Percentiles rank a stretch among this genome's conserved stretches.
Evolutionary conservation across 805 yeast species (phyloP).

Genomic region (Hanseniaspora pseudoguilliermondii): DNA sequence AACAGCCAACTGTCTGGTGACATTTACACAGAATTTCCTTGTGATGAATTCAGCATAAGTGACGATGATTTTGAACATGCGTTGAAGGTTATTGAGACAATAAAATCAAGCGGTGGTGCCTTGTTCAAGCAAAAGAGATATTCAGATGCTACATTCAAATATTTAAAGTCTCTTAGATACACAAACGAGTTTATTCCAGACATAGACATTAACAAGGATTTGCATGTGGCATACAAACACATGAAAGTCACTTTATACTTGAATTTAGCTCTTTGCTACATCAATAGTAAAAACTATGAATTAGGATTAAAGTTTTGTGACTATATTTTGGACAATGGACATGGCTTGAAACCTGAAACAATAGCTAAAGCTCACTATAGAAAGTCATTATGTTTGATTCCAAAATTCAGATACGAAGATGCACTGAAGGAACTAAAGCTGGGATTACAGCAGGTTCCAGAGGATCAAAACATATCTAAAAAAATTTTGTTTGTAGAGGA

Average conservation of each 20-base stretch:
- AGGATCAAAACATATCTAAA: constrained; percentile 37
- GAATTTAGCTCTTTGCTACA: constrained; percentile 46
- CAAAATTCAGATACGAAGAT: constrained; percentile 35
- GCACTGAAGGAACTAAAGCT: constrained; percentile 37
- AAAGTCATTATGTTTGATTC: constrained; percentile 36
- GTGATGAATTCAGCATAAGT: constrained; percentile 50
- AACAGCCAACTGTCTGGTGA: constrained; percentile 55
- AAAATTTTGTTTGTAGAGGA: constrained; percentile 35
- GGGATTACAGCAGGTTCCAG: constrained; percentile 35
- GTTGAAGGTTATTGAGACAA: constrained; percentile 37
- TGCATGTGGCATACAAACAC: constrained; percentile 36
- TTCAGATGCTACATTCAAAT: constrained; percentile 47
- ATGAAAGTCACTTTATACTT: constrained; percentile 32
- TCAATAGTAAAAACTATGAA: constrained; percentile 38
- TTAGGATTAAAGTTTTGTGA: constrained; percentile 42
- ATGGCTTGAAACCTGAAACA: constrained; percentile 25
- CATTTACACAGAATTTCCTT: constrained; percentile 63
- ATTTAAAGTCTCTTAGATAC: constrained; percentile 52
- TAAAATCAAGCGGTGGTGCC: constrained; percentile 56
- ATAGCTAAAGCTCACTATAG: constrained; percentile 48
- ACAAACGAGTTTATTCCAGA: constrained; percentile 65
- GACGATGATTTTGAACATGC: constrained; percentile 45
- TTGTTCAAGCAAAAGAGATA: constrained; percentile 42
- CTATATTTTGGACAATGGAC: constrained; percentile 38
- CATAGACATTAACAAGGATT: constrained; percentile 43